Percentiles rank a stretch among this genome's conserved stretches.
Evolutionary conservation across 2,329 filamentous ascomycete genomes (phyloP).

Genomic region (Aspergillus nomiae): DNA sequence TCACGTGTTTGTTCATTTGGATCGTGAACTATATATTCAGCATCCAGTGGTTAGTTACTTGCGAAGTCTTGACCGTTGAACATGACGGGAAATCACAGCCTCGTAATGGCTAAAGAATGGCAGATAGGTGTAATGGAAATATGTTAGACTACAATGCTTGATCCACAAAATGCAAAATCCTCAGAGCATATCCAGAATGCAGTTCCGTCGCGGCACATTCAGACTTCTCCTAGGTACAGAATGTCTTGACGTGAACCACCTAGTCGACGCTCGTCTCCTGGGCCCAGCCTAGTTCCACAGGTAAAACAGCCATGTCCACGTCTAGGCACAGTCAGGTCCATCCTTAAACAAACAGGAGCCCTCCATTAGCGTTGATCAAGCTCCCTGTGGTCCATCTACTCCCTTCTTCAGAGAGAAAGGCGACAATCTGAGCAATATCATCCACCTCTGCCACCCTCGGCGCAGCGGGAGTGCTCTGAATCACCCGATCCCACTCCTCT

Average conservation of each 20-base stretch:
- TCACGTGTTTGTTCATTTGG: background rate
- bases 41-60: background rate
- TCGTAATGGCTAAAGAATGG: background rate
- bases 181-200: background rate
- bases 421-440: background rate
- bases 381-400: background rate
- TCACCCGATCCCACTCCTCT: background rate
- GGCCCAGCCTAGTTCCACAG: too few species aligned
- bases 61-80: background rate
- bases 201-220: background rate
- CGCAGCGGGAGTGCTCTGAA: background rate
- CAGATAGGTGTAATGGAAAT: background rate
- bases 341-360: background rate
- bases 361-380: background rate
- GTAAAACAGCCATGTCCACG: background rate
- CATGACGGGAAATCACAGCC: background rate
- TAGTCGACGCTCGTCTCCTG: background rate
- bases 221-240: background rate
- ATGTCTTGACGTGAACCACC: background rate
- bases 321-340: background rate
- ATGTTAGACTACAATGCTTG: background rate
- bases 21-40: background rate
- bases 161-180: background rate
- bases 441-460: background rate
- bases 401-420: background rate